Conservation (phyloP, 2,329 filamentous ascomycete genomes). For the Cercospora zeae-maydis region DNA sequence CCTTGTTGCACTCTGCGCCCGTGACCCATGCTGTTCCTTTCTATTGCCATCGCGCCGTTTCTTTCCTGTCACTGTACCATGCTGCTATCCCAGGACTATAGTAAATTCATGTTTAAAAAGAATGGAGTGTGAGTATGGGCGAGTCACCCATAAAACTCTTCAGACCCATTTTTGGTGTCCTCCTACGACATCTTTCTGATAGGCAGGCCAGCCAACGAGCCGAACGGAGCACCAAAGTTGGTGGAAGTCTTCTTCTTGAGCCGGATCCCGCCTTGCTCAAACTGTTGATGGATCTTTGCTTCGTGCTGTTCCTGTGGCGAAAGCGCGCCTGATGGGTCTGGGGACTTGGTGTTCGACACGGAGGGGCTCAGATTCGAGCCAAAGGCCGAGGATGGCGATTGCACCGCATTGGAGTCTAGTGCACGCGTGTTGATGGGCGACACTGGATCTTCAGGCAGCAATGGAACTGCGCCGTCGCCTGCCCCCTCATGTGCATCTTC, state of each 20-base stretch:
- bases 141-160: background rate
- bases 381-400: constrained; percentile 13
- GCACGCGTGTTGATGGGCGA: constrained; percentile 5
- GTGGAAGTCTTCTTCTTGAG: constrained; percentile 37
- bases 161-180: background rate
- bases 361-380: constrained; percentile 22
- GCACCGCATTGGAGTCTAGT: constrained; percentile 9
- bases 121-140: constrained; percentile 4
- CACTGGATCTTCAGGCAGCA: background rate
- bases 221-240: constrained; percentile 39
- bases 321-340: constrained; percentile 12
- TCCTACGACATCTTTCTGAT: constrained; percentile 25
- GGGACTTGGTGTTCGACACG: constrained; percentile 8
- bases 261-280: constrained; percentile 36
- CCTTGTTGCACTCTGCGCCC: background rate
- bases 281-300: constrained; percentile 27
- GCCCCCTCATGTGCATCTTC: constrained; percentile 11
- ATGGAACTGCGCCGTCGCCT: background rate
- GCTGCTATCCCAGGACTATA: constrained; percentile 3
- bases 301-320: constrained; percentile 28
- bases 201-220: constrained; percentile 34
- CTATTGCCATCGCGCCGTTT: background rate
- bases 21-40: background rate
- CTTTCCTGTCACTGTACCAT: constrained; percentile 1
- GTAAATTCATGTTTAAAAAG: constrained; percentile 2